A percentile compares a stretch with the other conserved stretches of the same genome.
These are phyloP conservation scores for Verticillium zaregamsianum DNA, from an alignment of 2,329 filamentous ascomycete species.

Conservation along the genomic window DNA sequence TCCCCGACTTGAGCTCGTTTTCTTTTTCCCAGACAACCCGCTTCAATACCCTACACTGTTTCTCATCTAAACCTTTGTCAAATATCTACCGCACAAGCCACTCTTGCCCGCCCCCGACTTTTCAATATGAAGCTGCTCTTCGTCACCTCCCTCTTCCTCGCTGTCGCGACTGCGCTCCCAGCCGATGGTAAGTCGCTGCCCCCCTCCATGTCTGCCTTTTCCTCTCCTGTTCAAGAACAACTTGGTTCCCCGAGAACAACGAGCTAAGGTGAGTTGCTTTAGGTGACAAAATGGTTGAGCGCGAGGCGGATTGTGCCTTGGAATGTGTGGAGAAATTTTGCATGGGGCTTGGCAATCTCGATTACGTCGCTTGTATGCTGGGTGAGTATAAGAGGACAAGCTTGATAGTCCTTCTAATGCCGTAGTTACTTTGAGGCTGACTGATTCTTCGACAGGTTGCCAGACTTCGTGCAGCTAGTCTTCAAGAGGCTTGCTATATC, in stretches of 20 bases:
- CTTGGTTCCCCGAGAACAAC: background rate
- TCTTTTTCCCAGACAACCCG: background rate
- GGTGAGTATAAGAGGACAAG: background rate
- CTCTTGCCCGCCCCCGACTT: background rate
- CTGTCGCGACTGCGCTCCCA: background rate
- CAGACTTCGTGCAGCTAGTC: background rate
- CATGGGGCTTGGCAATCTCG: background rate
- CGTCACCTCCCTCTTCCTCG: background rate
- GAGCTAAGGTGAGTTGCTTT: background rate
- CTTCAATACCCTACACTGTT: background rate
- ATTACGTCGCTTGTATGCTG: background rate
- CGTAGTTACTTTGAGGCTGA: background rate
- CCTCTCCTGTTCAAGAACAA: background rate
- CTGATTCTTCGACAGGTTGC: background rate
- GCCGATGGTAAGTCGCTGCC: background rate
- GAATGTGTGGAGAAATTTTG: background rate
- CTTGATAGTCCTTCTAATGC: background rate
- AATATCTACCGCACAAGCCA: background rate
- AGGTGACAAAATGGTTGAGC: background rate
- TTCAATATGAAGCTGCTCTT: background rate
- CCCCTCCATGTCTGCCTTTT: background rate
- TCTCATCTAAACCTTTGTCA: background rate
- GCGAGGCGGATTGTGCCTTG: background rate
- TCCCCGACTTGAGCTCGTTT: background rate
- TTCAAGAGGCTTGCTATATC: background rate